Evolutionary conservation across 2,329 filamentous ascomycete species (phyloP), one percentile per base, ranked within the genome.

Genomic region (Sarocladium oryzae): DNA sequence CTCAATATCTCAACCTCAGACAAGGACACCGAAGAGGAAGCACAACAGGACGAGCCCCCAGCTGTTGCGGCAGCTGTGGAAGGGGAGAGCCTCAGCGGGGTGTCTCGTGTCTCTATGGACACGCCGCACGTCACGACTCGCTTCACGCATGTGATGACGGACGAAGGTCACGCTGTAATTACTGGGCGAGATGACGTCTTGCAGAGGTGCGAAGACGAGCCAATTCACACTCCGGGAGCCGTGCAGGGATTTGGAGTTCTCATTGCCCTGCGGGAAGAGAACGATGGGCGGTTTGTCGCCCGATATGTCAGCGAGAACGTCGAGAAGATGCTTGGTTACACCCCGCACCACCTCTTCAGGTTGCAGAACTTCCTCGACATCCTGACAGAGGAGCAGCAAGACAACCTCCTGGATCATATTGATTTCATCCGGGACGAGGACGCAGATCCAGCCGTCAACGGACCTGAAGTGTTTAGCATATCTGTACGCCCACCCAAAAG

Each of bases 401-500:
- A 95, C 56, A 91, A 88, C 55, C 71, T 96, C 1, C 70, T 93
- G 6, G 89, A 95, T 57, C 89, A 95, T 57, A 79, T 95, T 49
- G 88, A 95, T 61, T 95, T 95, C 62, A 88, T 95, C 50, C 81
- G 85, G 20, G 89, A 95, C 49, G 89, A 93, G 55, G 86, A 88
- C 10, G 79, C 84, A 0, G 88, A 95, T 61, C 83, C 88, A 1
- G 74, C 78, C 0, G 69, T 78, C 2, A 90, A 91, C 56, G 90
- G 89, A 0, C 89, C 89, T 0, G 89, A 95, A 59, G 88, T 96
- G 2, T 93, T 96, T 58, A 88, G 87, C 46, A 67, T 95, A 48
- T 84, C 86, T 0, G 75, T 95, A 40, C 79, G 79, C n/a, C 67
- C 74, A 0, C 77, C 82, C 0, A 71, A 76, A 23, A 73, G 75